Percentiles rank a stretch among this genome's conserved stretches.
Conservation (phyloP, 2,329 filamentous ascomycete species). For the Tolypocladium paradoxum region DNA sequence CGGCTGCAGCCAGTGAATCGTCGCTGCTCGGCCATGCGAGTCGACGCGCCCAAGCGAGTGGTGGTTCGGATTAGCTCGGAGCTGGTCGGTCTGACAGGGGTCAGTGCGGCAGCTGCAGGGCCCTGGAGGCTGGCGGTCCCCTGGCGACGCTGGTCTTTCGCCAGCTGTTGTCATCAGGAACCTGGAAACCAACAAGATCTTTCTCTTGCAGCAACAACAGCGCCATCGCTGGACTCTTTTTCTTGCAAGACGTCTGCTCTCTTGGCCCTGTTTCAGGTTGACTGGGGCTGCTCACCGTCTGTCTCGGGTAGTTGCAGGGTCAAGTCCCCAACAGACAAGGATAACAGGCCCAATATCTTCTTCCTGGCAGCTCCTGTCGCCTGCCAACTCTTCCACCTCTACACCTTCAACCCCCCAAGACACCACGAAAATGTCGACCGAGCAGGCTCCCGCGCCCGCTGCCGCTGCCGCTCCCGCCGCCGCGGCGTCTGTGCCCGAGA, state of each 20-base stretch:
- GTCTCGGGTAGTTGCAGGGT: background rate
- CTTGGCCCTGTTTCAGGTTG: background rate
- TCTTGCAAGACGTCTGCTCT: background rate
- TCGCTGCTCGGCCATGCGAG: background rate
- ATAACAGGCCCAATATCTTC: background rate
- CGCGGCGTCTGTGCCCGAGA: constrained; percentile 9
- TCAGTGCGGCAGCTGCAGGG: background rate
- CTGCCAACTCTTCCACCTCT: background rate
- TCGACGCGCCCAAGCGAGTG: background rate
- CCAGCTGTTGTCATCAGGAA: too few species aligned
- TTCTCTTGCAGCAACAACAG: background rate
- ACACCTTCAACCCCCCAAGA: background rate
- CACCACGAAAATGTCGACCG: background rate
- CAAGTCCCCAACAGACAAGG: background rate
- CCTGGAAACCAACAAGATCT: background rate
- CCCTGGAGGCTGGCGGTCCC: background rate
- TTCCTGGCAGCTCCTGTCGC: background rate
- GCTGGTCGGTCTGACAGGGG: background rate
- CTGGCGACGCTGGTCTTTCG: background rate
- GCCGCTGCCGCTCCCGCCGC: background rate
- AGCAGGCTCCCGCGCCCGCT: background rate
- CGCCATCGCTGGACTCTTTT: background rate
- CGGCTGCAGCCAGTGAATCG: background rate
- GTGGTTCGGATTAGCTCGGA: background rate
- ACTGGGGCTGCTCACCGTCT: background rate